Conservation (phyloP, 2,329 filamentous ascomycete genomes). For the Colletotrichum eleusines region DNA sequence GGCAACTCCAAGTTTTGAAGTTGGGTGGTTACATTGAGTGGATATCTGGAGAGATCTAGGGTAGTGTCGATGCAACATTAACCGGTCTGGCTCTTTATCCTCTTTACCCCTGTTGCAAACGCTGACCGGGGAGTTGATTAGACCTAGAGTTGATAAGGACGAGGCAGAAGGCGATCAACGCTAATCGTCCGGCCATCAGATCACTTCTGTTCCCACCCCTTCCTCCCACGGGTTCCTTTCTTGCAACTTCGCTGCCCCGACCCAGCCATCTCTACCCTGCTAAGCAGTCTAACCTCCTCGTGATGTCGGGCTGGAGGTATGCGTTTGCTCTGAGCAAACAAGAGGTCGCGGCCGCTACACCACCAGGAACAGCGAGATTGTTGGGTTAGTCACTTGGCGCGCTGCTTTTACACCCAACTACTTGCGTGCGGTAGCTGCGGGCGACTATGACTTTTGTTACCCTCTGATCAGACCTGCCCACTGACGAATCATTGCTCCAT, state of each 20-base stretch:
- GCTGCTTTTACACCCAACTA: background rate
- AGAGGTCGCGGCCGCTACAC: conserved; percentile 41
- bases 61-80: background rate
- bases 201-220: background rate
- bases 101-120: background rate
- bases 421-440: background rate
- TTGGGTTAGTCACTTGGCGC: conserved; percentile 36
- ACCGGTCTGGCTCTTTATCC: background rate
- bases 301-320: conserved; percentile 43
- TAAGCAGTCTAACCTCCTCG: background rate
- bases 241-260: background rate
- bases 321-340: conserved; percentile 43
- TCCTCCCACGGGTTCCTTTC: background rate
- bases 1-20: conserved; percentile 3
- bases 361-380: conserved; percentile 43
- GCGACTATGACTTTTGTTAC: background rate
- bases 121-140: too few species aligned
- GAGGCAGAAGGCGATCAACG: background rate
- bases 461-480: too few species aligned
- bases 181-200: background rate
- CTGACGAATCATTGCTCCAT: background rate
- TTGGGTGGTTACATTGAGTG: conserved; percentile 6
- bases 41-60: conserved; percentile 34
- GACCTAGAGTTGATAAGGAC: conserved; percentile 17
- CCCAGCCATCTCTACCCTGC: background rate